Percentiles rank a stretch among this genome's conserved stretches.
Conservation (phyloP, 2,329 filamentous ascomycete species). For the Canariomyces notabilis region DNA sequence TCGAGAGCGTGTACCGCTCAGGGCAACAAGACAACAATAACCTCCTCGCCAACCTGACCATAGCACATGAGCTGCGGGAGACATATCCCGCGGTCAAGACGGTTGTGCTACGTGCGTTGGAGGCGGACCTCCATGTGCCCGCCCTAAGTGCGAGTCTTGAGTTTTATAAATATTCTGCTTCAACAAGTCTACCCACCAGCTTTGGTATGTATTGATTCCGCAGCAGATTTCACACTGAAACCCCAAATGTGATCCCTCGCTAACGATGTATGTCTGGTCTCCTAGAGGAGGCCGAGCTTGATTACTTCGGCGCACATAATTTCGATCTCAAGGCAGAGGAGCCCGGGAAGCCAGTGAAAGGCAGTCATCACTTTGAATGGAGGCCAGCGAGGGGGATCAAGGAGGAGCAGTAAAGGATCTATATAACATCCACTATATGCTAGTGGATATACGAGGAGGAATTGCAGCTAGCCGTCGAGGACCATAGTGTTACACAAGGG, state of each 20-base stretch:
- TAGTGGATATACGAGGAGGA: too few relatives aligned
- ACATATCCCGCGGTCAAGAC: slow-evolving; percentile 49
- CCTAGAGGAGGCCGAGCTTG: slow-evolving; percentile 51
- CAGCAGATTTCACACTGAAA: too few relatives aligned
- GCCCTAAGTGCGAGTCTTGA: slow-evolving; percentile 58
- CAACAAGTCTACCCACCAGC: slow-evolving; percentile 56
- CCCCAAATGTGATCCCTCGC: slow-evolving; percentile 49
- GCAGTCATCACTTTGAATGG: slow-evolving; percentile 62
- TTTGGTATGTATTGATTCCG: slow-evolving; percentile 35
- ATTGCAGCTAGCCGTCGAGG: too few relatives aligned
- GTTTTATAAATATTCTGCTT: slow-evolving; percentile 60
- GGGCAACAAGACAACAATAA: slow-evolving; percentile 39
- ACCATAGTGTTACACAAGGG: too few relatives aligned
- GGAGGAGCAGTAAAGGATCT: background rate
- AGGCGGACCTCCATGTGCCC: slow-evolving; percentile 56
- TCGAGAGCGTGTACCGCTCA: slow-evolving; percentile 42
- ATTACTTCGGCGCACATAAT: slow-evolving; percentile 65
- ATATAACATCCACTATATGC: too few relatives aligned
- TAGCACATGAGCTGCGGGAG: slow-evolving; percentile 50
- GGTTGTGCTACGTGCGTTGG: slow-evolving; percentile 49
- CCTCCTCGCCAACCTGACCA: slow-evolving; percentile 19
- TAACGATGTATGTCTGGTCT: background rate
- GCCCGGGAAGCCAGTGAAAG: slow-evolving; percentile 47
- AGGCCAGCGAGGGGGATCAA: slow-evolving; percentile 32
- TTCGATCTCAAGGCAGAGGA: slow-evolving; percentile 56